These are phyloP conservation scores for Solioccasus polychromus DNA, from an alignment of 768 basidiomycete species.

Conservation along the genomic window DNA sequence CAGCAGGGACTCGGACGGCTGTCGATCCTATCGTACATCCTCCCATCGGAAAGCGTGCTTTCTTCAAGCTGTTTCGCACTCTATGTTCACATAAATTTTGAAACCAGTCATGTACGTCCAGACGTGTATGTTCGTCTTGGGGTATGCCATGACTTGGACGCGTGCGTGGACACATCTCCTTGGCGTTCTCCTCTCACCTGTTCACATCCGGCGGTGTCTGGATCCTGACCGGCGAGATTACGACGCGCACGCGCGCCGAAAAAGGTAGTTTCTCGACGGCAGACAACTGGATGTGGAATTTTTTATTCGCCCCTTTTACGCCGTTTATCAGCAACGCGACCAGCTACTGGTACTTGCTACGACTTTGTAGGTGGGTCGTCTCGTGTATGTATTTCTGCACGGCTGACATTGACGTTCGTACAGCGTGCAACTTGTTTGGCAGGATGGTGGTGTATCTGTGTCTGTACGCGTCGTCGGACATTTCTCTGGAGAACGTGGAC, in stretches of 20 bases:
- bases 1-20: constrained; percentile 68
- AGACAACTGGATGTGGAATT: constrained; percentile 69
- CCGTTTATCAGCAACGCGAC: constrained; percentile 63
- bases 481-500: constrained; percentile 66
- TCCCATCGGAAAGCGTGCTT: constrained; percentile 52
- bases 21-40: constrained; percentile 47
- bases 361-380: constrained; percentile 55
- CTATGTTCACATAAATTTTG: constrained; percentile 1
- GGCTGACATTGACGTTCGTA: neutral
- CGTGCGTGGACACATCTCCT: constrained; percentile 37
- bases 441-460: constrained; percentile 66
- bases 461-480: constrained; percentile 69
- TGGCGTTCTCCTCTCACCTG: neutral
- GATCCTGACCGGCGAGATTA: constrained; percentile 78
- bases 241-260: constrained; percentile 67
- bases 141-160: constrained; percentile 70
- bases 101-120: constrained; percentile 57
- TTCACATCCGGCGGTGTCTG: constrained; percentile 49
- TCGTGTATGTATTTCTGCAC: neutral
- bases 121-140: constrained; percentile 69
- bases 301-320: constrained; percentile 76
- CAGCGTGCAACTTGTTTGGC: constrained; percentile 57
- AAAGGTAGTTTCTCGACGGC: constrained; percentile 67
- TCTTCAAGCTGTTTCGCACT: neutral
- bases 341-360: constrained; percentile 61